Conservation (phyloP, 2,329 filamentous ascomycete species). For the Penicillium crustosum region DNA sequence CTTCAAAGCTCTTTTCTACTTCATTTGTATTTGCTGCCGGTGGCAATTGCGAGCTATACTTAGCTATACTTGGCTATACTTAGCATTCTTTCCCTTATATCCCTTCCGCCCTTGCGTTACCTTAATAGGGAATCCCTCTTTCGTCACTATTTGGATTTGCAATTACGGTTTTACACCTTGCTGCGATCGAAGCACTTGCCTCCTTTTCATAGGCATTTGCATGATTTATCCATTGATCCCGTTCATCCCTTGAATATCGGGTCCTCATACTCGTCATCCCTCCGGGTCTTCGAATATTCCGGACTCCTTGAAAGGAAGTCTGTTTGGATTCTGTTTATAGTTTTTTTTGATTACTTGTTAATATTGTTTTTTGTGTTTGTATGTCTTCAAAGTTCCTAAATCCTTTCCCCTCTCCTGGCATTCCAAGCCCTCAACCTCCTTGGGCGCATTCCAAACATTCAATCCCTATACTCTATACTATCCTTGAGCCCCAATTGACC, state of each 20-base stretch:
- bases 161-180: slow-evolving; percentile 8
- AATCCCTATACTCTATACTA: slow-evolving; percentile 17
- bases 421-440: slow-evolving; percentile 24
- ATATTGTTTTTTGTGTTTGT: slow-evolving; percentile 15
- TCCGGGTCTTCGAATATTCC: slow-evolving; percentile 18
- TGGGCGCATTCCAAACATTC: slow-evolving; percentile 31
- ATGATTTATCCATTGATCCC: slow-evolving; percentile 15
- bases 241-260: slow-evolving; percentile 7
- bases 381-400: slow-evolving; percentile 17
- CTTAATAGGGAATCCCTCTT: slow-evolving; percentile 8
- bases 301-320: slow-evolving; percentile 18
- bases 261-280: slow-evolving; percentile 13
- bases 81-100: slow-evolving; percentile 17
- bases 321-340: slow-evolving; percentile 25
- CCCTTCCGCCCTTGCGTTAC: slow-evolving; percentile 29
- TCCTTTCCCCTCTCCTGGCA: slow-evolving; percentile 29
- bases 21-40: slow-evolving; percentile 28
- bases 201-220: slow-evolving; percentile 12
- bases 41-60: slow-evolving; percentile 27
- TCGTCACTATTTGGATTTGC: no score
- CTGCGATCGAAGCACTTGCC: slow-evolving; percentile 23
- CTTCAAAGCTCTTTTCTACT: slow-evolving; percentile 7
- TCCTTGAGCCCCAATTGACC: slow-evolving; percentile 25
- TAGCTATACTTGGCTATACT: slow-evolving; percentile 14
- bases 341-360: slow-evolving; percentile 23